These are phyloP conservation scores for Rugonectria rugulosa DNA, from an alignment of 2,329 filamentous ascomycete species.

Conservation along the genomic window DNA sequence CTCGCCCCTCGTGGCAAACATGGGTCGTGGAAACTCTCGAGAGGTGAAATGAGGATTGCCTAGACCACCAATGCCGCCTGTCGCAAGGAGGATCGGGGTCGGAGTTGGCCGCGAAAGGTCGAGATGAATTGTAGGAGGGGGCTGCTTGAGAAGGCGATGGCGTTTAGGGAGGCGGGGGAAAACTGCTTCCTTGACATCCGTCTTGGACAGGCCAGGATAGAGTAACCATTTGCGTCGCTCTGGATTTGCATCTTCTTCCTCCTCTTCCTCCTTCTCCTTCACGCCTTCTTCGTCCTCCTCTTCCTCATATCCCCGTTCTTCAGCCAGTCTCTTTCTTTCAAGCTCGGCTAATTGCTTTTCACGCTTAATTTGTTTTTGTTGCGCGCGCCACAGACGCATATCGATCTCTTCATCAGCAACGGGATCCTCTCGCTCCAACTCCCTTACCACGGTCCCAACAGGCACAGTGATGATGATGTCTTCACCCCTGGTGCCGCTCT, in stretches of 20 bases:
- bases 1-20: constrained; percentile 89
- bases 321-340: constrained; percentile 25
- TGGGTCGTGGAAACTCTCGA: constrained; percentile 75
- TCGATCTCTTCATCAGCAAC: constrained; percentile 67
- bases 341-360: constrained; percentile 47
- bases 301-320: constrained; percentile 18
- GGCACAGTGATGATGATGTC: constrained; percentile 91
- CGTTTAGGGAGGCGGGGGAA: constrained; percentile 62
- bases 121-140: constrained; percentile 73
- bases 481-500: constrained; percentile 80
- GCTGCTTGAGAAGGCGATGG: constrained; percentile 69
- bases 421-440: constrained; percentile 81
- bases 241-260: constrained; percentile 53
- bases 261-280: constrained; percentile 38
- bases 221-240: constrained; percentile 81
- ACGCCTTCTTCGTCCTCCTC: constrained; percentile 29
- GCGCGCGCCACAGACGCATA: constrained; percentile 42
- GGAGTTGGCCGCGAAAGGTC: constrained; percentile 81
- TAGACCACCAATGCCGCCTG: constrained; percentile 86
- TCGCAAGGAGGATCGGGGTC: constrained; percentile 82
- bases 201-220: constrained; percentile 78
- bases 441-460: constrained; percentile 88
- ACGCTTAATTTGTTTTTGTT: constrained; percentile 44
- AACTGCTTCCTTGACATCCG: constrained; percentile 66
- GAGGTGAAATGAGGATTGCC: constrained; percentile 94